Percentiles rank a stretch among this genome's conserved stretches.
phyloP scores from a whole-genome alignment of 768 basidiomycete species.

The Pluteus cervinus region DNA sequence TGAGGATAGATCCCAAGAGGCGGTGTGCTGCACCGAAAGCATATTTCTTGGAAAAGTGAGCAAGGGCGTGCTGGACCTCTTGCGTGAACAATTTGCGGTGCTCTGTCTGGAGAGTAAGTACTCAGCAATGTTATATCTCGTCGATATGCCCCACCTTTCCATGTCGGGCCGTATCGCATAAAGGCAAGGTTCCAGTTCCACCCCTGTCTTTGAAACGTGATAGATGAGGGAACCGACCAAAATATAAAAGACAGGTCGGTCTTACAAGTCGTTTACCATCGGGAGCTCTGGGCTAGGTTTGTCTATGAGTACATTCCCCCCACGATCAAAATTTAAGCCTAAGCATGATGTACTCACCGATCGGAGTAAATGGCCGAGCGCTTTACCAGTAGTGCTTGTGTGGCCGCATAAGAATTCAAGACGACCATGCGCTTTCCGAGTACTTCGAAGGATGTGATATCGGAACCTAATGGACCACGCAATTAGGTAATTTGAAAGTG shows the following conservation, averaged over 20 bases:
- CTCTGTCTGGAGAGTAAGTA: background rate
- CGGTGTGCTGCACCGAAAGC: background rate
- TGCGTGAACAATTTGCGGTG: background rate
- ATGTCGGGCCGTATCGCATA: background rate
- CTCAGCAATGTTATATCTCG: background rate
- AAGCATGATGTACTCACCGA: no score
- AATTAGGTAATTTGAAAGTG: background rate
- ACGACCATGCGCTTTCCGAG: background rate
- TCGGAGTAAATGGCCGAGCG: slow-evolving; percentile 6
- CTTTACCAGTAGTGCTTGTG: slow-evolving; percentile 8
- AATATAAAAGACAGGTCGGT: background rate
- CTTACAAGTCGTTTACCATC: background rate
- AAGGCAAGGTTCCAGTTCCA: background rate
- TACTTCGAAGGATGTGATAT: background rate
- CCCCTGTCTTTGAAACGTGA: background rate
- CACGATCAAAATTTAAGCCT: no score
- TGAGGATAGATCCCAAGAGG: background rate
- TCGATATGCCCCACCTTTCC: background rate
- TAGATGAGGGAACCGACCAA: background rate
- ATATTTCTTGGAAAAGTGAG: background rate
- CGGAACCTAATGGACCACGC: background rate
- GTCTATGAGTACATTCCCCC: no score
- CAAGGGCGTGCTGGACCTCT: background rate
- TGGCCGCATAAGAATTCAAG: background rate
- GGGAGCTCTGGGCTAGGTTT: background rate